phyloP scores from a whole-genome alignment of 805 yeast genomes.

The Yarrowia keelungensis region DNA sequence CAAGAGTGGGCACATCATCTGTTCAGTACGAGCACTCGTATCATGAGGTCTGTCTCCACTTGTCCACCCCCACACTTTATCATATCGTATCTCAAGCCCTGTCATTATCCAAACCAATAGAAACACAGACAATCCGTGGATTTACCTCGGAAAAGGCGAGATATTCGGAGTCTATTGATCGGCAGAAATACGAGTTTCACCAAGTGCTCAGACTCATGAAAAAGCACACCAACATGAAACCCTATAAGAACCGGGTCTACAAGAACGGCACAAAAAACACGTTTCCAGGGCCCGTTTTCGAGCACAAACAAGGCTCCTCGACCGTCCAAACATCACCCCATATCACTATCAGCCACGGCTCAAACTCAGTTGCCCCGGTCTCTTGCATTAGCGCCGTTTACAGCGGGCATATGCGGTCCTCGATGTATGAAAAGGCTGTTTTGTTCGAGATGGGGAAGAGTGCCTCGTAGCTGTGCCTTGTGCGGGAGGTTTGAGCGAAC shows the following conservation, averaged over 20 bases:
- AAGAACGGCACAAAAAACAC: neutral
- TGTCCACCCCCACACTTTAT: too few species aligned
- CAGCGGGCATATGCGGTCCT: conserved; percentile 38
- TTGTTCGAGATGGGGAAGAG: neutral
- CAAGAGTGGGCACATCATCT: too few species aligned
- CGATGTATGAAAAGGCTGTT: conserved; percentile 33
- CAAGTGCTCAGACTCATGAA: neutral
- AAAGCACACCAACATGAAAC: neutral
- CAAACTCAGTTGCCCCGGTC: conserved; percentile 23
- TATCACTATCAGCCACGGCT: conserved; percentile 24
- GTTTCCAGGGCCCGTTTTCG: neutral
- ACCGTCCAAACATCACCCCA: neutral
- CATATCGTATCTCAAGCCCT: too few species aligned
- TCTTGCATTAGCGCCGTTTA: conserved; percentile 30
- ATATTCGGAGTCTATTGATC: conserved; percentile 18
- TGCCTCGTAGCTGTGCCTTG: neutral
- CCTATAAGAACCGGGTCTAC: neutral
- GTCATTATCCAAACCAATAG: conserved; percentile 16
- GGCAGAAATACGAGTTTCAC: conserved; percentile 29
- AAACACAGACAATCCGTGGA: neutral
- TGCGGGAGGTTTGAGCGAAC: too few species aligned
- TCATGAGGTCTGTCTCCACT: too few species aligned
- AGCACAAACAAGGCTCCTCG: neutral
- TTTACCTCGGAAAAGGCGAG: conserved; percentile 15
- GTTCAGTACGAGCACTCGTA: too few species aligned